A percentile compares a stretch with the other conserved stretches of the same genome.
Evolutionary conservation across 257 asterid genomes (phyloP).

Genomic region (Ballota nigra): DNA sequence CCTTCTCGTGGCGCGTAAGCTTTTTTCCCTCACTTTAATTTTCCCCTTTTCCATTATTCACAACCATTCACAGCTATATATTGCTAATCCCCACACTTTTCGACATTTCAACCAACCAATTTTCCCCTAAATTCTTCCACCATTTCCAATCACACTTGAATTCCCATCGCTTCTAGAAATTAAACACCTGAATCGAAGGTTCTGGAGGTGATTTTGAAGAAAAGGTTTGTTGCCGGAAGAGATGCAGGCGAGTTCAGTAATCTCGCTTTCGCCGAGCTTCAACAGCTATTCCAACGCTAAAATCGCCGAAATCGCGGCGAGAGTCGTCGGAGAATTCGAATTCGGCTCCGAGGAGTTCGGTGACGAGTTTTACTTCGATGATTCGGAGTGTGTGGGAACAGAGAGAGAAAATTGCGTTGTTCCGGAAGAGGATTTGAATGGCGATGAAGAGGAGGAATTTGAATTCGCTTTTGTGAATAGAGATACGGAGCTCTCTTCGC

Average conservation of each 20-base stretch:
- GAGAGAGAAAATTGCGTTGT: background rate
- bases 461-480: slow-evolving; percentile 39
- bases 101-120: slow-evolving; percentile 31
- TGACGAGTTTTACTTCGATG: slow-evolving; percentile 30
- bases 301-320: slow-evolving; percentile 42
- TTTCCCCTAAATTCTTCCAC: background rate
- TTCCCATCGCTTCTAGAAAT: background rate
- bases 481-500: slow-evolving; percentile 34
- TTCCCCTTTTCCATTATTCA: background rate
- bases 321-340: slow-evolving; percentile 50
- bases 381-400: slow-evolving; percentile 10
- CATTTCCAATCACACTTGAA: background rate
- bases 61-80: slow-evolving; percentile 24
- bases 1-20: slow-evolving; percentile 46
- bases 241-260: slow-evolving; percentile 28
- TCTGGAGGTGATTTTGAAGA: background rate
- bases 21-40: background rate
- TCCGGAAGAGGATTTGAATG: background rate
- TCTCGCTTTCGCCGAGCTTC: slow-evolving; percentile 50
- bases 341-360: slow-evolving; percentile 29
- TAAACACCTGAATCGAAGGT: background rate
- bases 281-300: slow-evolving; percentile 39
- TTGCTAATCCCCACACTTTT: slow-evolving; percentile 27
- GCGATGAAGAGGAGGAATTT: slow-evolving; percentile 34
- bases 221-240: background rate